A percentile compares a stretch with the other conserved stretches of the same genome.
Conservation (phyloP, 345 rosid genomes). For the Moricandia arvensis region DNA sequence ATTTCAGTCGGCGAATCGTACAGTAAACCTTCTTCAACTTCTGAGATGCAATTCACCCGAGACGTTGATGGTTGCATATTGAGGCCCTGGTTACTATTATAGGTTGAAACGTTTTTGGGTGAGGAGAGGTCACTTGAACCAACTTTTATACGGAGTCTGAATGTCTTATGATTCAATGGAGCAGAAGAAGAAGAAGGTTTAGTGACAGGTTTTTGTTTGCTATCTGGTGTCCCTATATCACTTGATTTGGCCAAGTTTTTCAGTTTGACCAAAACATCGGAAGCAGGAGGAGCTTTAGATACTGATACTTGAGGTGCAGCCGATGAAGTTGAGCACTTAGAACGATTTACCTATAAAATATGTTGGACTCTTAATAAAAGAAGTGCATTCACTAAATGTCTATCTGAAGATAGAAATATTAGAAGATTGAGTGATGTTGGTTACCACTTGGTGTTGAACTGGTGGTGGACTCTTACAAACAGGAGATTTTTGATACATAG, state of each 20-base stretch:
- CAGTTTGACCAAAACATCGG: constrained; percentile 28
- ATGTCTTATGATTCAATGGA: constrained; percentile 57
- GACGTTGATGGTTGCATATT: constrained; percentile 75
- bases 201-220: constrained; percentile 37
- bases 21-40: constrained; percentile 58
- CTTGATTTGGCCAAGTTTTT: constrained; percentile 25
- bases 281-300: constrained; percentile 42
- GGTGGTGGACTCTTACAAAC: constrained; percentile 29
- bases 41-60: constrained; percentile 63
- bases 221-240: constrained; percentile 40
- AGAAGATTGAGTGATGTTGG: constrained; percentile 37
- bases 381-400: constrained; percentile 9
- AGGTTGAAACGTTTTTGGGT: constrained; percentile 60
- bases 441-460: constrained; percentile 30
- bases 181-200: constrained; percentile 38
- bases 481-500: constrained; percentile 41
- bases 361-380: background rate
- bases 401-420: constrained; percentile 14
- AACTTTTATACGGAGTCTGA: constrained; percentile 75
- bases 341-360: constrained; percentile 48
- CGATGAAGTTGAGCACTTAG: constrained; percentile 40
- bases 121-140: constrained; percentile 75
- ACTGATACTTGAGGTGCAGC: constrained; percentile 42
- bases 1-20: constrained; percentile 70
- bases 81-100: constrained; percentile 72